Evolutionary conservation across 148 eudicot species (phyloP), one percentile per base, ranked within the genome.

Genomic region (Mesembryanthemum crystallinum): DNA sequence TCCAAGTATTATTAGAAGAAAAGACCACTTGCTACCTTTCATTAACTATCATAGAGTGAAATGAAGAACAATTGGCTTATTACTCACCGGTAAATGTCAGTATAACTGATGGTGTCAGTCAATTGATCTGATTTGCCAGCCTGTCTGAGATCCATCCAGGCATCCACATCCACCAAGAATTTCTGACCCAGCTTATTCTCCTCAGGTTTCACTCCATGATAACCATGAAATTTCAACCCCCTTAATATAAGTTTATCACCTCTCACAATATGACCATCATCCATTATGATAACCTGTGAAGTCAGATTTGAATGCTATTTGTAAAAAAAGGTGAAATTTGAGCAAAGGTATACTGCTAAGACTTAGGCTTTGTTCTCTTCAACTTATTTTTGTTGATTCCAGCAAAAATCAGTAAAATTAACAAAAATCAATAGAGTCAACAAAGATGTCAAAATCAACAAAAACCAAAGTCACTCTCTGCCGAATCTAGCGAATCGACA

Each of bases 211-310:
- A 92, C 98, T 51, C 98, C 97, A 76, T 92, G 97, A 86, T 69
- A 92, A 51, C 92, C 98, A 80, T 94, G 97, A 75, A 94, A 91
- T 80, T 82, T 89, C 77, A 94, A 63, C 72, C 98, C 98, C 77
- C 89, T 89, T 15, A 92, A 72, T 37, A 94, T 73, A 33, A 92
- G 89, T 74, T 94, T 94, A 81, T 94, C 98, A 67, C 93, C 97
- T 73, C 80, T 90, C 73, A 87, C 45, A 9, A 76, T 30, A 23
- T 79, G 87, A 58, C 66, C 83, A 45, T 81, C 68, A 15, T 77
- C 85, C 89, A 87, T 86, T 29, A 11, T 33, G 45, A 49, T 24
- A 45, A 63, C 70, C 82, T 71, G 71, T 62, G 55, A 28, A 47
- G 30, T 43, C 10, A 39, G 30, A 25, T 25, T 42, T 25, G 55